A percentile compares a stretch with the other conserved stretches of the same genome.
These are phyloP conservation scores for Massariosphaeria phaeospora DNA, from an alignment of 495 filamentous ascomycete species.

Conservation along the genomic window DNA sequence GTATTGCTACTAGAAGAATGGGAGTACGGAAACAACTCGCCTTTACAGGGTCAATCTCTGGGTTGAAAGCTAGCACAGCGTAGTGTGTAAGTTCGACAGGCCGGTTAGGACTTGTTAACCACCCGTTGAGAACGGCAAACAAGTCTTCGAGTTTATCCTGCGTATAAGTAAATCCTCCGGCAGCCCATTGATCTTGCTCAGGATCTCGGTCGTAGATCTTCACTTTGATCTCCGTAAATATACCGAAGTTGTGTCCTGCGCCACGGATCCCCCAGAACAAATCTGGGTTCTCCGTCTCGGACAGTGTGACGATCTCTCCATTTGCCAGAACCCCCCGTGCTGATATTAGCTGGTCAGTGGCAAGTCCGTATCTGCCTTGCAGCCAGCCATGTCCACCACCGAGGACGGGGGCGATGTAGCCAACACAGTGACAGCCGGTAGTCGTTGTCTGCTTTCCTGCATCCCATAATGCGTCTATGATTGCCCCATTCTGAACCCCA, in stretches of 20 bases:
- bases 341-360: constrained; percentile 57
- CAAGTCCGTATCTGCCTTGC: constrained; percentile 42
- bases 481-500: constrained; percentile 2
- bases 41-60: too few relatives aligned
- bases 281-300: constrained; percentile 35
- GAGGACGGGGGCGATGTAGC: constrained; percentile 6
- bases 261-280: constrained; percentile 53
- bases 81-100: background rate
- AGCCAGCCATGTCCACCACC: constrained; percentile 11
- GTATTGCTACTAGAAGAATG: too few relatives aligned
- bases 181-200: constrained; percentile 18
- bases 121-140: constrained; percentile 13
- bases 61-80: background rate
- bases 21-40: too few relatives aligned
- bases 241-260: constrained; percentile 56
- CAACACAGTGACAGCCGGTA: constrained; percentile 5
- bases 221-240: constrained; percentile 59
- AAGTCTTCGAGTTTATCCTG: constrained; percentile 13
- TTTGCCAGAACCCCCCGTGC: constrained; percentile 61
- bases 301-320: constrained; percentile 45
- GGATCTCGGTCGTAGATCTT: constrained; percentile 20
- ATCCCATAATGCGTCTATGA: background rate
- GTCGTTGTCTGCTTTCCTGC: constrained; percentile 12
- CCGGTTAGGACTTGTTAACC: background rate
- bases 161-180: constrained; percentile 10